Conservation (phyloP, 306 rosid species). For the Abrus precatorius region DNA sequence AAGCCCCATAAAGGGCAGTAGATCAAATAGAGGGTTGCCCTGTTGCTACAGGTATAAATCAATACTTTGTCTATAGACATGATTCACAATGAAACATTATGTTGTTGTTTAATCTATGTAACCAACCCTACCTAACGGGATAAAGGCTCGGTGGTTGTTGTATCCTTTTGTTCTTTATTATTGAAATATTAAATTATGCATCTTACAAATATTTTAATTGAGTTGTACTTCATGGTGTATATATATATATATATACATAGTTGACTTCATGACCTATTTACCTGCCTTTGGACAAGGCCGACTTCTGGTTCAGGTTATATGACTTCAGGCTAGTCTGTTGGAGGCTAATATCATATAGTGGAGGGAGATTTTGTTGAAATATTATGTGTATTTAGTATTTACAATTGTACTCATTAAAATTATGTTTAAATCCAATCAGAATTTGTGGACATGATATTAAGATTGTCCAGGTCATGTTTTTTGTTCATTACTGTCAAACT, state of each 20-base stretch:
- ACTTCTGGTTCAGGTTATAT: background rate
- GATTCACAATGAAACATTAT: too few species aligned
- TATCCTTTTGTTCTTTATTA: background rate
- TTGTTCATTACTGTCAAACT: background rate
- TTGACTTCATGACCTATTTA: background rate
- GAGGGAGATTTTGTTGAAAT: background rate
- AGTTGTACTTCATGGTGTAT: background rate
- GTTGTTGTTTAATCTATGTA: too few species aligned
- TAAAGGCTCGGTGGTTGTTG: background rate
- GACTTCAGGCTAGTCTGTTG: background rate
- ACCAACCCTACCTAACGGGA: too few species aligned
- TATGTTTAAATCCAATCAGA: slow-evolving; percentile 10
- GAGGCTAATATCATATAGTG: background rate
- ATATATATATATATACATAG: background rate
- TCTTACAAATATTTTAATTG: background rate
- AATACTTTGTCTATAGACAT: too few species aligned
- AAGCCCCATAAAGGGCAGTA: too few species aligned
- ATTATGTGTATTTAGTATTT: slow-evolving; percentile 8
- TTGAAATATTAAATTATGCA: background rate
- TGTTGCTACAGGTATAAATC: too few species aligned
- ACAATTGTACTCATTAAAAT: background rate
- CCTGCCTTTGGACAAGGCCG: background rate
- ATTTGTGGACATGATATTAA: background rate
- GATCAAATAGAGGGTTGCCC: too few species aligned
- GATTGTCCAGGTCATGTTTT: background rate